Base-by-base conservation (phyloP, 148 eudicot species). In the Silene uniflora region DNA sequence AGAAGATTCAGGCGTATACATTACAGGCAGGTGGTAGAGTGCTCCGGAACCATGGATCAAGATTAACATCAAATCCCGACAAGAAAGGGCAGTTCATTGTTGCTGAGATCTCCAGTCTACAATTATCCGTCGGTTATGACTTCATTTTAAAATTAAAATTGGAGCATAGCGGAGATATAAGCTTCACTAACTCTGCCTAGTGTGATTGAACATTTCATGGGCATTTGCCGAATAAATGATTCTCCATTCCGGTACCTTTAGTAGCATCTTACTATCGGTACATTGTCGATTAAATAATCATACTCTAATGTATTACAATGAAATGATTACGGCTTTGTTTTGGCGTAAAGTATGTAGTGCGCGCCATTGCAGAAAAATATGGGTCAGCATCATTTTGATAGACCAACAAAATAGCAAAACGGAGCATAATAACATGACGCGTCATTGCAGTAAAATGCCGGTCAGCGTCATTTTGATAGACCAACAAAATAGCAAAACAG, bases 41-140 rank as follows among this genome's bases (percentile, higher is more conserved):
- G 14, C 69, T 55, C 10, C 44, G 22, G 14, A 17, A 27, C 18
- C 47, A 49, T 3, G 61, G 18, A 32, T 23, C 46, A 8, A 55
- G 61, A 62, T 14, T 77, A 21, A 69, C 24, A 17, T 71, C 52
- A 68, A 71, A 13, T 39, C 11, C 67, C 42, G 82, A 73, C 73
- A 79, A 13, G 19, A 46, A 55, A 18, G 88, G 71, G 25, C 60
- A 78, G 69, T 87, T 84, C 77, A 76, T 67, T 9, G 78, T 72
- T 0, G 75, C 84, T 60, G 91, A 88, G 73, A 74, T 88, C 23
- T 73, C 86, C 3, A 78, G 62, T 8, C 32, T 91, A 72, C 71
- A 71, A 1, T 16, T 84, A 68, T 83, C 83, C 22, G 39, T 92
- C 2, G 97, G 94, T 69, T 74, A 79, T 61, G 81, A 77, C 49